These are phyloP conservation scores for Ocimum tenuiflorum DNA, from an alignment of 257 asterid species.

Conservation along the genomic window DNA sequence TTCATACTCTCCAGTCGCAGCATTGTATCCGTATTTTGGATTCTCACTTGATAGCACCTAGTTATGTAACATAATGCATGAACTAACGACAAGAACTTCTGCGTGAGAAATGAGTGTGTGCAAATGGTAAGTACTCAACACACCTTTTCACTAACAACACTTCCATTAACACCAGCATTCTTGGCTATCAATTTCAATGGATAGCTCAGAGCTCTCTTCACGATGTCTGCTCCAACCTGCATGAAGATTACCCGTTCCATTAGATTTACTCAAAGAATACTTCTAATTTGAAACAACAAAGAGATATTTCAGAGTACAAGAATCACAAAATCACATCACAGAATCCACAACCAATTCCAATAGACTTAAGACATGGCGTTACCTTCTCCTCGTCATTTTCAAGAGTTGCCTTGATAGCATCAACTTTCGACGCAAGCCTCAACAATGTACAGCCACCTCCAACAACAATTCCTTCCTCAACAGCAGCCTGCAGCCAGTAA, in stretches of 20 bases:
- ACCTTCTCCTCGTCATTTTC: constrained; percentile 92
- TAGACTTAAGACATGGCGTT: neutral
- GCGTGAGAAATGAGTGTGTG: too few species aligned
- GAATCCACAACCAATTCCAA: neutral
- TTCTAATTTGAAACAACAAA: neutral
- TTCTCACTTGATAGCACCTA: constrained; percentile 91
- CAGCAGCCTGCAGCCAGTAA: constrained; percentile 69
- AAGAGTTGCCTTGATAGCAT: constrained; percentile 74
- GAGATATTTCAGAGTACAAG: neutral
- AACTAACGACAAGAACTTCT: neutral
- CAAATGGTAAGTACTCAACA: neutral
- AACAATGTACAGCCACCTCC: constrained; percentile 95
- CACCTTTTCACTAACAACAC: constrained; percentile 98
- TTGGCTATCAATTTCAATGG: constrained; percentile 96
- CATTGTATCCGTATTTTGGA: constrained; percentile 74
- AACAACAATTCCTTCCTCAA: constrained; percentile 98
- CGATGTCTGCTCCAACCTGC: constrained; percentile 98
- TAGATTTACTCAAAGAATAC: neutral
- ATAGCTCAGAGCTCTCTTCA: constrained; percentile 87
- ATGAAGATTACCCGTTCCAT: neutral
- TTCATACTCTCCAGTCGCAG: constrained; percentile 90
- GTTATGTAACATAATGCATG: neutral
- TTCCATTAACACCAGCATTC: constrained; percentile 96
- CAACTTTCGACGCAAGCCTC: constrained; percentile 84
- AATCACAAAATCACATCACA: neutral